phyloP scores from a whole-genome alignment of 164 flowering plant genomes.

The Vitis rupestris region DNA sequence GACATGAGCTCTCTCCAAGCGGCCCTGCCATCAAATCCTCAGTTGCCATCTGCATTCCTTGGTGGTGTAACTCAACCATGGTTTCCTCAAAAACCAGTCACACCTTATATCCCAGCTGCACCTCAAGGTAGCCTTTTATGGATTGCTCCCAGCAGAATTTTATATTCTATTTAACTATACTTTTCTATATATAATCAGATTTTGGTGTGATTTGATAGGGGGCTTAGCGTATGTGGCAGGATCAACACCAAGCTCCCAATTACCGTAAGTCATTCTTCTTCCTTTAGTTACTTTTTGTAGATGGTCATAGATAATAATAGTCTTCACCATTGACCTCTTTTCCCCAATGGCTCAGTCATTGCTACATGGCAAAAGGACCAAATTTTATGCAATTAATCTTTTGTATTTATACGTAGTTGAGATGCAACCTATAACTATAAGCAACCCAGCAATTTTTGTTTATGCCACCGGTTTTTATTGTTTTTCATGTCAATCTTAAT shows the following conservation, averaged over 20 bases:
- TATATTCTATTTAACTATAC: neutral
- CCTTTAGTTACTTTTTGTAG: too few species aligned
- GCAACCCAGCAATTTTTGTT: too few species aligned
- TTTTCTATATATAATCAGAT: constrained; percentile 2
- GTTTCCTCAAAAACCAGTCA: constrained; percentile 57
- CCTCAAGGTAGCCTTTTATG: constrained; percentile 42
- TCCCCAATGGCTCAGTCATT: too few species aligned
- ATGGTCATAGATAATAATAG: too few species aligned
- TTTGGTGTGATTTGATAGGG: constrained; percentile 37
- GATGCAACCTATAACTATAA: too few species aligned
- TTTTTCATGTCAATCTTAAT: too few species aligned
- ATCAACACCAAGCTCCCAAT: constrained; percentile 51
- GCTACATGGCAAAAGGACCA: too few species aligned
- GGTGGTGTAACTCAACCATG: constrained; percentile 53
- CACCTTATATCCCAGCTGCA: constrained; percentile 44
- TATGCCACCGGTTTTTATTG: too few species aligned
- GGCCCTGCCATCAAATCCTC: constrained; percentile 73
- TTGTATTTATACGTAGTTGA: too few species aligned
- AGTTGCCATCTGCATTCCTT: constrained; percentile 39
- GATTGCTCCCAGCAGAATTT: neutral
- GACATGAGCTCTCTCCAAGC: constrained; percentile 79
- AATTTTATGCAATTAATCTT: too few species aligned
- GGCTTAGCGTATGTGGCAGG: constrained; percentile 52
- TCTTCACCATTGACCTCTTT: too few species aligned
- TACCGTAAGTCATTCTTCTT: constrained; percentile 53